Percentiles rank a stretch among this genome's conserved stretches.
Conservation (phyloP, 306 rosid species). For the Casuarina equisetifolia region DNA sequence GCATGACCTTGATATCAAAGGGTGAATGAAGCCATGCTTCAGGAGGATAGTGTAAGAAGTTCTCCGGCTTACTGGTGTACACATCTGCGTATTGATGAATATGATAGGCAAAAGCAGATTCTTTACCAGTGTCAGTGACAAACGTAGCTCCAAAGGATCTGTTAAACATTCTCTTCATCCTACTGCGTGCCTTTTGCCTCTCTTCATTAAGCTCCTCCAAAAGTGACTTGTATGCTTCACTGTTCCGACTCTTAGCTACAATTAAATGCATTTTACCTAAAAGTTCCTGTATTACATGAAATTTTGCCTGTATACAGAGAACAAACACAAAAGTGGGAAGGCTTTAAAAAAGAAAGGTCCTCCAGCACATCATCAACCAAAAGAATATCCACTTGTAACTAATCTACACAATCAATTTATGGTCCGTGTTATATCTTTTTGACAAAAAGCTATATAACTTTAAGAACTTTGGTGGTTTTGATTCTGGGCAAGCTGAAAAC, state of each 20-base stretch:
- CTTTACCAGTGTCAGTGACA: constrained; percentile 87
- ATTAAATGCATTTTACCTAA: constrained; percentile 87
- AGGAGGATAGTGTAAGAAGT: constrained; percentile 74
- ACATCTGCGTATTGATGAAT: constrained; percentile 98
- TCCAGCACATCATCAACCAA: constrained; percentile 19
- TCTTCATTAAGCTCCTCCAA: constrained; percentile 68
- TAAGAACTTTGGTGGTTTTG: neutral
- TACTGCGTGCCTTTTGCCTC: constrained; percentile 61
- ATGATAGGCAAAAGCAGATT: constrained; percentile 92
- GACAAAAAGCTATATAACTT: neutral
- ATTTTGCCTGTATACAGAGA: constrained; percentile 68
- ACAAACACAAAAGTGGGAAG: constrained; percentile 10
- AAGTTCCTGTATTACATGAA: constrained; percentile 81
- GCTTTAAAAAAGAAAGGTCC: constrained; percentile 6
- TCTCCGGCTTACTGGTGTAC: constrained; percentile 96
- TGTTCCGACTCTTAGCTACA: constrained; percentile 44
- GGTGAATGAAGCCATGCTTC: constrained; percentile 97
- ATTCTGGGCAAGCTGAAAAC: neutral
- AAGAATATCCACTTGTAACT: constrained; percentile 15
- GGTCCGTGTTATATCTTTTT: constrained; percentile 18
- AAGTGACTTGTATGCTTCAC: constrained; percentile 51
- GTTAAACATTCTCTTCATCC: constrained; percentile 83
- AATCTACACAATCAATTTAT: neutral
- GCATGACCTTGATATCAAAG: constrained; percentile 91
- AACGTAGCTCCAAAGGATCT: constrained; percentile 88